Evolutionary conservation across 2,329 filamentous ascomycete genomes (phyloP).

Genomic region (Trichoderma lentiforme): DNA sequence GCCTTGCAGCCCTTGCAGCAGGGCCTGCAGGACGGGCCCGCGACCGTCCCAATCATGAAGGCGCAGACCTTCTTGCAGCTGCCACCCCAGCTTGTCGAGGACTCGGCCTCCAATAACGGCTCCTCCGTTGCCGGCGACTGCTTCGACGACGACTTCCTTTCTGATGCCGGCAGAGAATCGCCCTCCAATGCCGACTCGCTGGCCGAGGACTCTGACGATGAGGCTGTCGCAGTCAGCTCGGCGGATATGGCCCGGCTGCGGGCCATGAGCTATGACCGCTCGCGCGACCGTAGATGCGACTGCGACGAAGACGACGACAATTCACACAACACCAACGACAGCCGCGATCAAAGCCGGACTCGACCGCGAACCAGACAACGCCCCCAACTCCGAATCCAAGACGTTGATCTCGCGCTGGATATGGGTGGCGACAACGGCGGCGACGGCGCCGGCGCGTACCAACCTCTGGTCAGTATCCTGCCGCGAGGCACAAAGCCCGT

Average conservation of each 20-base stretch:
- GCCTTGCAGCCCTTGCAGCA: slow-evolving; percentile 22
- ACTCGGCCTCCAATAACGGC: slow-evolving; percentile 24
- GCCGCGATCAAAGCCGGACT: not conserved
- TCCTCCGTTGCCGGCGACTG: slow-evolving; percentile 22
- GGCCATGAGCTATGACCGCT: slow-evolving; percentile 18
- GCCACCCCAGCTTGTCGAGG: slow-evolving; percentile 23
- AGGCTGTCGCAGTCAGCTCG: slow-evolving; percentile 24
- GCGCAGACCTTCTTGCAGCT: slow-evolving; percentile 22
- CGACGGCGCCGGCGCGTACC: not conserved
- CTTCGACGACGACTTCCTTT: slow-evolving; percentile 19
- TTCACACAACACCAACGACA: not conserved
- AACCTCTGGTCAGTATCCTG: slow-evolving; percentile 29
- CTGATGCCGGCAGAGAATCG: slow-evolving; percentile 18
- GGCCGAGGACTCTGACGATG: slow-evolving; percentile 18
- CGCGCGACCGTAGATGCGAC: not conserved
- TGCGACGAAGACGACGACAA: not conserved
- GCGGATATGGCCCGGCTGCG: slow-evolving; percentile 26
- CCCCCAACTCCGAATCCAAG: not conserved
- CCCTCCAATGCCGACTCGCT: slow-evolving; percentile 19
- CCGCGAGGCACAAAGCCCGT: slow-evolving; percentile 34
- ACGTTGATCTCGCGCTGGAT: not conserved
- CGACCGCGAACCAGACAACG: not conserved
- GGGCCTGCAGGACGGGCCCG: slow-evolving; percentile 23
- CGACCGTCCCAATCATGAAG: slow-evolving; percentile 28
- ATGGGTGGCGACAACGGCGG: slow-evolving; percentile 1